phyloP scores from a whole-genome alignment of 495 filamentous ascomycete genomes.

The Parathielavia hyrcaniae region DNA sequence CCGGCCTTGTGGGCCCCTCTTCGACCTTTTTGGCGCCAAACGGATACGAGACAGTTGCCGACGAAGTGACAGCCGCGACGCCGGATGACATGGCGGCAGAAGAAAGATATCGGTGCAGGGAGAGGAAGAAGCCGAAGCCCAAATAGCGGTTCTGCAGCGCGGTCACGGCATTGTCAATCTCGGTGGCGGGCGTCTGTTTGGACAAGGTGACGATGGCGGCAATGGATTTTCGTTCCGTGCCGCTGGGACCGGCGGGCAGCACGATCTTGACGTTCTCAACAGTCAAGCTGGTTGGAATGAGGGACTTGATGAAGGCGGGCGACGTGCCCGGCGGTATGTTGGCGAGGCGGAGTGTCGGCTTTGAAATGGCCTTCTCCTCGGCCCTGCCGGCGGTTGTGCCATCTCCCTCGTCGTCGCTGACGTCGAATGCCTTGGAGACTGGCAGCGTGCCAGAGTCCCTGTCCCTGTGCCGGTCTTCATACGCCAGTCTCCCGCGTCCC shows the following conservation, averaged over 20 bases:
- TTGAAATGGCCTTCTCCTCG: conserved; percentile 68
- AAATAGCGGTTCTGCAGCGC: conserved; percentile 78
- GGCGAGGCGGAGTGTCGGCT: conserved; percentile 76
- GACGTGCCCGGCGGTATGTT: conserved; percentile 60
- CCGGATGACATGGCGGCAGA: conserved; percentile 64
- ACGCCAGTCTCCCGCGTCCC: conserved; percentile 30
- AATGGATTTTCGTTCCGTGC: conserved; percentile 66
- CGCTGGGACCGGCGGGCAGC: conserved; percentile 36
- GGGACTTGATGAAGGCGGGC: conserved; percentile 62
- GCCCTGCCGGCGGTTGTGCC: conserved; percentile 36
- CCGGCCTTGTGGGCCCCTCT: conserved; percentile 40
- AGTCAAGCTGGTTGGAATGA: conserved; percentile 60
- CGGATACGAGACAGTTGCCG: conserved; percentile 55
- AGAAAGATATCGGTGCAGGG: conserved; percentile 74
- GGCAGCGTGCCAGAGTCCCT: conserved; percentile 23
- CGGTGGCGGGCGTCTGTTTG: conserved; percentile 74
- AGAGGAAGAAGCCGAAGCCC: conserved; percentile 78
- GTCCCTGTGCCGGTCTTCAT: conserved; percentile 27
- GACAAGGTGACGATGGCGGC: conserved; percentile 80
- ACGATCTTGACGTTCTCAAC: conserved; percentile 75
- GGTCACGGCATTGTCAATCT: conserved; percentile 77
- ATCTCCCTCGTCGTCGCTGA: conserved; percentile 43
- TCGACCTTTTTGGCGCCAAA: conserved; percentile 79
- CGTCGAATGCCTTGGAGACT: conserved; percentile 40
- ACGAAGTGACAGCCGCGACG: conserved; percentile 47